These are phyloP conservation scores for Rhexocercosporidium sp. DNA, from an alignment of 2,329 filamentous ascomycete genomes.

Conservation along the genomic window DNA sequence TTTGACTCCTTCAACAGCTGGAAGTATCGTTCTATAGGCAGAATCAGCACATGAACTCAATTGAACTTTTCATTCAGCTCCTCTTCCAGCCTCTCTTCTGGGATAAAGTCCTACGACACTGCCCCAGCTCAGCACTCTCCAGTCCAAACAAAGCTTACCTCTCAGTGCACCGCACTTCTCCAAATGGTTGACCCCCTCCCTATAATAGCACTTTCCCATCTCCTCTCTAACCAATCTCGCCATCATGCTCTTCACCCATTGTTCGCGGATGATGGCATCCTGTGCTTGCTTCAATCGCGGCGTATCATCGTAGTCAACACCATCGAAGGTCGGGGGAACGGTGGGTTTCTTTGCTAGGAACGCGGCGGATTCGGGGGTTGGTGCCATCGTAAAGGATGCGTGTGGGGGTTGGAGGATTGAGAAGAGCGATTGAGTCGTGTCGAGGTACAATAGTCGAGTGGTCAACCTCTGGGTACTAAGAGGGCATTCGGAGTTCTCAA, in stretches of 20 bases:
- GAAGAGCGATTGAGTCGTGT: conserved; percentile 10
- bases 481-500: conserved; percentile 10
- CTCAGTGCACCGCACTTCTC: conserved; percentile 84
- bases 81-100: no score
- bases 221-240: conserved; percentile 81
- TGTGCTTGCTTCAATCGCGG: conserved; percentile 81
- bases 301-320: conserved; percentile 86
- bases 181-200: conserved; percentile 84
- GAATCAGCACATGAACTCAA: not conserved
- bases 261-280: conserved; percentile 81
- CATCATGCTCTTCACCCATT: conserved; percentile 93
- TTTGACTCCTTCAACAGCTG: conserved; percentile 77
- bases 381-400: conserved; percentile 57
- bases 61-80: not conserved
- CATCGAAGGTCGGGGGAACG: conserved; percentile 82
- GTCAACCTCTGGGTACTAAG: conserved; percentile 1
- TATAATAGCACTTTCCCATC: conserved; percentile 83
- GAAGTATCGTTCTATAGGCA: conserved; percentile 72
- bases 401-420: not conserved
- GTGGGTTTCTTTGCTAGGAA: conserved; percentile 86
- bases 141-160: conserved; percentile 60
- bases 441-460: not conserved
- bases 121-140: not conserved
- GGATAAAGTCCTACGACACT: no score
- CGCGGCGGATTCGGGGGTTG: conserved; percentile 79